Base-by-base conservation (phyloP, 176 grass and related monocot genomes). In the Triticum turgidum region DNA sequence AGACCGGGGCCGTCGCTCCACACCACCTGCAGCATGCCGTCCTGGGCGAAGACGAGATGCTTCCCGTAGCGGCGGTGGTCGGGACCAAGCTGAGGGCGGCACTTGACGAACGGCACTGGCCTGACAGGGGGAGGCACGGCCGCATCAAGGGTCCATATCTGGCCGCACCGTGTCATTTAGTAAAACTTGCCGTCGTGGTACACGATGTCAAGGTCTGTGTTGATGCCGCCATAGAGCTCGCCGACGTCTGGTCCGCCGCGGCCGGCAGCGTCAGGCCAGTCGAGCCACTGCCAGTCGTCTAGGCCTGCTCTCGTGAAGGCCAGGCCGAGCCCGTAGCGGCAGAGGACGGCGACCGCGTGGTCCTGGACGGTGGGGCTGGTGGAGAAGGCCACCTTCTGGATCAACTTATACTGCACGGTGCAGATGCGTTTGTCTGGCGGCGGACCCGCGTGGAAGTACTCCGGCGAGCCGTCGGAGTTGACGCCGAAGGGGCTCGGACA, bases 1-100 rank as follows among this genome's bases (percentile, higher is more conserved):
- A 56, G 14, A 56, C 69, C 35, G 37, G 66, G 49, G 49, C 51
- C 13, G 67, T 83, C 81, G 67, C 81, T 72, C 49, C 67, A 83
- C 52, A 84, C 82, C 34, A 73, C 68, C 52, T 83, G 69, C 69
- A 62, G 34, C 81, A 35, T 18, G 33, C 81, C 81, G 8, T 75
- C 72, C 8, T 75, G 22, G 72, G 24, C 15, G 72, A 75, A 49
- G 5, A 49, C 42, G 5, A 75, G 22, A 42, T 47, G 70, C 39
- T 73, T 73, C 12, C 72, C 72, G 69, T 72, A 72, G 37, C 69
- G 69, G 35, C 20, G 37, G 69, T 72, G 35, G 37, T 72, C 69
- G 20, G 37, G 69, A n/a, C 69, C 69, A 72, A 72, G 71, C 70
- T 24, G 22, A 49, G 72, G 72, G 72, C 42, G 42, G 42, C 72